These are phyloP conservation scores for Arthrobotrys conoides DNA, from an alignment of 2,329 filamentous ascomycete species.

Conservation along the genomic window DNA sequence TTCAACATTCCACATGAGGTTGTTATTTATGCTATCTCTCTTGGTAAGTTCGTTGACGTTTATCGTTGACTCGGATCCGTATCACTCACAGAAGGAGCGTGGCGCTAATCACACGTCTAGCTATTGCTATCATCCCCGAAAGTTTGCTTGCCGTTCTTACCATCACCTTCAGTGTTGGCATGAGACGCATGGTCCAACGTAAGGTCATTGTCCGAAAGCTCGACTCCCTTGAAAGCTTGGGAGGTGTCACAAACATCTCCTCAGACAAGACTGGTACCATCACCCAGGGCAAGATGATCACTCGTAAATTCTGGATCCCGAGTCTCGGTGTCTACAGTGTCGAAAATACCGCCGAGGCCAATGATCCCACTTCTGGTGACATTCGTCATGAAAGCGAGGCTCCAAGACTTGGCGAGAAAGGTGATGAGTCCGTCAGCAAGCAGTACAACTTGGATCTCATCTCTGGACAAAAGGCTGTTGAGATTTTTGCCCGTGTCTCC, in stretches of 20 bases:
- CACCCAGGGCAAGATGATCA: slow-evolving; percentile 77
- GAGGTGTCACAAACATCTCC: slow-evolving; percentile 72
- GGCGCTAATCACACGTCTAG: slow-evolving; percentile 63
- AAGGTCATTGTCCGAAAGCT: slow-evolving; percentile 59
- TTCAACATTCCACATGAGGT: slow-evolving; percentile 74
- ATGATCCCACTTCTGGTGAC: slow-evolving; percentile 72
- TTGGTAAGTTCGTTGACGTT: slow-evolving; percentile 67
- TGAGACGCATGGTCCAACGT: slow-evolving; percentile 57
- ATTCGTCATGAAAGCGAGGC: slow-evolving; percentile 69
- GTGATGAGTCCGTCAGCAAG: slow-evolving; percentile 28
- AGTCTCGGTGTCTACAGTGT: slow-evolving; percentile 73
- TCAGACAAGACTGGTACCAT: slow-evolving; percentile 75
- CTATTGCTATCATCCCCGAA: slow-evolving; percentile 75
- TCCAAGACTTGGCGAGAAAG: slow-evolving; percentile 68
- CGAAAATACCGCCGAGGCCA: slow-evolving; percentile 72
- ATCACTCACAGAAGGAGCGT: slow-evolving; percentile 6
- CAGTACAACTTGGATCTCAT: slow-evolving; percentile 52
- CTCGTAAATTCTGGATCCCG: slow-evolving; percentile 74
- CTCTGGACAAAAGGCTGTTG: slow-evolving; percentile 41
- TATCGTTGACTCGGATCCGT: slow-evolving; percentile 67
- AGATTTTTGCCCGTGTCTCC: slow-evolving; percentile 41
- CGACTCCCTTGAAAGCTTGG: slow-evolving; percentile 71
- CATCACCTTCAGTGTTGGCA: slow-evolving; percentile 65
- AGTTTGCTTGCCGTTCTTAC: slow-evolving; percentile 76
- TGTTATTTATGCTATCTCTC: slow-evolving; percentile 75